These are phyloP conservation scores for Pichia sp. DNA, from an alignment of 1,139 yeast genomes.

Conservation along the genomic window DNA sequence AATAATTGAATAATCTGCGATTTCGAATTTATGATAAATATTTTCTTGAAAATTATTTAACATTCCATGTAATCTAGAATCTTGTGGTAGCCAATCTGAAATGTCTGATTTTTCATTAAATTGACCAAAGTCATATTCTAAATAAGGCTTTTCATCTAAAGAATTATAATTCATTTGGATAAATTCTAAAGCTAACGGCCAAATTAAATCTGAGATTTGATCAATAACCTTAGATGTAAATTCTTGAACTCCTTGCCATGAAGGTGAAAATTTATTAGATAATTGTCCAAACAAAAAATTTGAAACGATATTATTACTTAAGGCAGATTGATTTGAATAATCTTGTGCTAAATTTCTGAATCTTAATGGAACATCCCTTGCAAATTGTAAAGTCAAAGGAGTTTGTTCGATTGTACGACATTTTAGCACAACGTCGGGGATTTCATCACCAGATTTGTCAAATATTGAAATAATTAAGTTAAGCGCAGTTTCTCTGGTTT, in stretches of 20 bases:
- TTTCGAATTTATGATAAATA: slow-evolving; percentile 26
- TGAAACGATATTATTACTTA: slow-evolving; percentile 41
- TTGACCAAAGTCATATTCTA: slow-evolving; percentile 14
- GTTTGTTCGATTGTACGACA: slow-evolving; percentile 60
- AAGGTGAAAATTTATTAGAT: slow-evolving; percentile 74
- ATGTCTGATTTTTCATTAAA: slow-evolving; percentile 14
- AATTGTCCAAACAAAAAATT: slow-evolving; percentile 67
- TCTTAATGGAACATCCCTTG: slow-evolving; percentile 70
- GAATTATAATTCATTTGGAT: slow-evolving; percentile 31
- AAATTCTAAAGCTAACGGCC: slow-evolving; percentile 49
- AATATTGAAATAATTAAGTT: slow-evolving; percentile 22
- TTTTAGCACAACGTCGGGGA: slow-evolving; percentile 30
- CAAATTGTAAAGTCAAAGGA: slow-evolving; percentile 62
- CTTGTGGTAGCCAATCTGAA: slow-evolving; percentile 26
- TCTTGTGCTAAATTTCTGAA: slow-evolving; percentile 54
- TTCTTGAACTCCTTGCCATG: slow-evolving; percentile 73
- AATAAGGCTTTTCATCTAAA: slow-evolving; percentile 18
- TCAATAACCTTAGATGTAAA: slow-evolving; percentile 44
- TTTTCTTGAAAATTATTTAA: slow-evolving; percentile 24
- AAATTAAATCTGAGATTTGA: slow-evolving; percentile 43
- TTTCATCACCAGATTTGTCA: slow-evolving; percentile 15
- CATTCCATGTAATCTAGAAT: slow-evolving; percentile 33
- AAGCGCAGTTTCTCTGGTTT: slow-evolving; percentile 23
- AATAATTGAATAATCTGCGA: slow-evolving; percentile 33
- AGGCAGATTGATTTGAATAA: slow-evolving; percentile 36